Evolutionary conservation across 176 grass and related monocot genomes (phyloP).

Genomic region (Hordeum marinum): DNA sequence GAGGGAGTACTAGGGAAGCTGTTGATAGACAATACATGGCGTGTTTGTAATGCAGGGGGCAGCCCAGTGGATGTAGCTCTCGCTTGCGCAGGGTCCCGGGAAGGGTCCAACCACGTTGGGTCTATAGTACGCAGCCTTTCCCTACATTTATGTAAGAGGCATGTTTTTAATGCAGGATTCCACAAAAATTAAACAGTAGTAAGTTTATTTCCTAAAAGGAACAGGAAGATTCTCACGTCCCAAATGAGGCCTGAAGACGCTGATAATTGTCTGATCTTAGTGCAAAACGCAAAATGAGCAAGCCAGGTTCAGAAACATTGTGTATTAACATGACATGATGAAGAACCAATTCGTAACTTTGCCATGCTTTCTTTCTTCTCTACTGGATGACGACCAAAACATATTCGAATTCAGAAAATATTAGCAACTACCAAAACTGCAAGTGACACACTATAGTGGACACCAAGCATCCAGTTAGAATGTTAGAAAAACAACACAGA

Average conservation of each 20-base stretch:
- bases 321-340: background rate
- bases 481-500: slow-evolving; percentile 7
- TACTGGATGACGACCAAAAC: background rate
- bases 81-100: no score
- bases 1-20: background rate
- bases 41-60: background rate
- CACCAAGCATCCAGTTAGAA: background rate
- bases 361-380: background rate
- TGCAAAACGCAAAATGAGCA: background rate
- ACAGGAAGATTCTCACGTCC: background rate
- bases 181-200: background rate
- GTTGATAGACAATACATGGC: background rate
- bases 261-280: background rate
- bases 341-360: background rate
- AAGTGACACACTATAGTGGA: background rate
- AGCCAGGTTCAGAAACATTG: background rate
- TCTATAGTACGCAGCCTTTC: no score
- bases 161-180: background rate
- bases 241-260: background rate
- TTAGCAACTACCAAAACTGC: slow-evolving; percentile 1
- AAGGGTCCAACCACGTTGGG: no score
- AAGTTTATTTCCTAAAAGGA: background rate
- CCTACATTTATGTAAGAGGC: no score
- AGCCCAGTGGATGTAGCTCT: no score
- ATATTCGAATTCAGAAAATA: background rate